A percentile compares a stretch with the other conserved stretches of the same genome.
Evolutionary conservation across 192 early-diverging fungal genomes (phyloP).

Genomic region (Obelidium mucronatum): DNA sequence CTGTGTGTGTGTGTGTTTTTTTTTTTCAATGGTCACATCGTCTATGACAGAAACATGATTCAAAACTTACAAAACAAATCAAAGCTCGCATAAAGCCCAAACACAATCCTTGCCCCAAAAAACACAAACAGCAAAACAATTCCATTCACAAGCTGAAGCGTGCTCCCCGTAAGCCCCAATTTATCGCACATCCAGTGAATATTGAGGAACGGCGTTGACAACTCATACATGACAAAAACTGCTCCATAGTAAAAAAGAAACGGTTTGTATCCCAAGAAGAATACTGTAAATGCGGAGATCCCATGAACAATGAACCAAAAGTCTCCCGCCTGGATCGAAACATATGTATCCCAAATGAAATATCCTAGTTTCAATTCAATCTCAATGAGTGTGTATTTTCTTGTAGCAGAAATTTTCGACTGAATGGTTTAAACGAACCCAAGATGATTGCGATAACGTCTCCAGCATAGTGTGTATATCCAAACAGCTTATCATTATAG

Average conservation of each 20-base stretch:
- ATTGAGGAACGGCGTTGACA: slow-evolving; percentile 88
- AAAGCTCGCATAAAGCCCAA: slow-evolving; percentile 80
- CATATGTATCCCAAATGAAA: slow-evolving; percentile 90
- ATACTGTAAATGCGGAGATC: slow-evolving; percentile 76
- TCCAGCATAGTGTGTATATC: slow-evolving; percentile 72
- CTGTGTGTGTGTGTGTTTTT: too few species aligned
- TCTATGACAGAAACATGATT: too few species aligned
- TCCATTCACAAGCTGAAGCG: slow-evolving; percentile 84
- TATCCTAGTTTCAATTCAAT: slow-evolving; percentile 61
- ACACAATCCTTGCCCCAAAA: slow-evolving; percentile 77
- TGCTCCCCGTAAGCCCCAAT: slow-evolving; percentile 78
- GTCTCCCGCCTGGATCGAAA: slow-evolving; percentile 72
- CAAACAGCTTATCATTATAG: slow-evolving; percentile 71
- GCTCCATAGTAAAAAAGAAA: slow-evolving; percentile 88
- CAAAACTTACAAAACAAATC: slow-evolving; percentile 60
- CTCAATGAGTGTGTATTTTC: background rate
- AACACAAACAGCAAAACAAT: slow-evolving; percentile 75
- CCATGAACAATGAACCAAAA: slow-evolving; percentile 88
- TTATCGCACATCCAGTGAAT: slow-evolving; percentile 95
- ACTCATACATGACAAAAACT: slow-evolving; percentile 88
- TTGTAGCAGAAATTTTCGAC: background rate
- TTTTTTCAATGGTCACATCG: too few species aligned
- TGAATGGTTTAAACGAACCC: too few species aligned
- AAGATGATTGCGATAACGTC: slow-evolving; percentile 82
- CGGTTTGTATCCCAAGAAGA: slow-evolving; percentile 75